These are phyloP conservation scores for Aethionema arabicum DNA, from an alignment of 345 rosid species.

Conservation along the genomic window DNA sequence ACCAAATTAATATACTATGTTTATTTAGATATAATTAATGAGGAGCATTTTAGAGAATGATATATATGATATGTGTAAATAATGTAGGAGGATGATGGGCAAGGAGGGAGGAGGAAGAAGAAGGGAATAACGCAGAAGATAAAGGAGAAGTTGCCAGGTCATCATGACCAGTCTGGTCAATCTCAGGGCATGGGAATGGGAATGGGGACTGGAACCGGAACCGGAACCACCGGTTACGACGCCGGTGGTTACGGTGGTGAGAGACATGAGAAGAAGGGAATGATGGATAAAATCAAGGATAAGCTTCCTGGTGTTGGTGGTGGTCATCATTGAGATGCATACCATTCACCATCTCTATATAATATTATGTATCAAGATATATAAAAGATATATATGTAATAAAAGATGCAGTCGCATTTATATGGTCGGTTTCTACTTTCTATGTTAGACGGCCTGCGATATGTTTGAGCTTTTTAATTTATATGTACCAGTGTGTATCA, in stretches of 20 bases:
- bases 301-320: conserved; percentile 53
- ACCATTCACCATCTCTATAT: not conserved
- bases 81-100: conserved; percentile 63
- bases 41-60: not conserved
- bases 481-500: not conserved
- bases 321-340: conserved; percentile 24
- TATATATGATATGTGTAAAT: not conserved
- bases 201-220: not conserved
- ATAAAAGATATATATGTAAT: conserved; percentile 2
- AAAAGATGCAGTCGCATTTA: conserved; percentile 17
- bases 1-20: not conserved
- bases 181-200: not conserved
- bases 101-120: conserved; percentile 70
- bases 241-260: conserved; percentile 27
- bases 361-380: conserved; percentile 1
- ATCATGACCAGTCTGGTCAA: conserved; percentile 36
- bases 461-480: not conserved
- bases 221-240: conserved; percentile 29
- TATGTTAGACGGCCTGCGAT: conserved; percentile 22
- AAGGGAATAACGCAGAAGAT: conserved; percentile 55
- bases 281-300: conserved; percentile 70
- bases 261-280: conserved; percentile 58
- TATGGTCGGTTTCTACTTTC: conserved; percentile 23
- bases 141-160: conserved; percentile 58
- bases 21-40: not conserved